Conservation (phyloP, 345 rosid genomes). For the Limnanthes douglasii region DNA sequence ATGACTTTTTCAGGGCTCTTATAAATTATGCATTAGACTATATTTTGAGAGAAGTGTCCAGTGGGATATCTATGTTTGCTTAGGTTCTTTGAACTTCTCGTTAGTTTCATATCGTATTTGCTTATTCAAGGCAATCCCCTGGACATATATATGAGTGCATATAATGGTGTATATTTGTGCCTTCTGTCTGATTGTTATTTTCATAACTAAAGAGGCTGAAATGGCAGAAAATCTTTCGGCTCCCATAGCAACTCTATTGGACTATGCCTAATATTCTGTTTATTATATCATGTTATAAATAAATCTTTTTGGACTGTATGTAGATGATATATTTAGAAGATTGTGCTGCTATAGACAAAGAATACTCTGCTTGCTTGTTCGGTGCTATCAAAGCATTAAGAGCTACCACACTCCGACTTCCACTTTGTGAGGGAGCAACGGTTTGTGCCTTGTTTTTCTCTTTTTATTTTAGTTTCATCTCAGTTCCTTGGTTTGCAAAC, state of each 20-base stretch:
- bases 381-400: slow-evolving; percentile 65
- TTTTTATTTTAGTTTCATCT: background rate
- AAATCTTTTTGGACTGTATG: slow-evolving; percentile 5
- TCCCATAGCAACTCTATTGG: too few species aligned
- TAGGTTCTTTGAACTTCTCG: too few species aligned
- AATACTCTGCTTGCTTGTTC: slow-evolving; percentile 46
- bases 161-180: background rate
- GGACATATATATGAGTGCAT: too few species aligned
- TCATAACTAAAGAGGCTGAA: too few species aligned
- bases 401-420: slow-evolving; percentile 83
- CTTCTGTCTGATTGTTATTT: slow-evolving; percentile 1
- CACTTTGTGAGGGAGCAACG: slow-evolving; percentile 67
- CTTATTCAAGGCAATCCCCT: too few species aligned
- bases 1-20: too few species aligned
- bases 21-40: too few species aligned
- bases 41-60: too few species aligned
- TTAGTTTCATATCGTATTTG: too few species aligned
- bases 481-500: background rate
- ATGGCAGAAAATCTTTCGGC: too few species aligned
- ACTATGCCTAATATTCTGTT: too few species aligned
- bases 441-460: slow-evolving; percentile 14
- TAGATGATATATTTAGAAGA: slow-evolving; percentile 62
- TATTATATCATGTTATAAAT: background rate
- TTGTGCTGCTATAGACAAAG: slow-evolving; percentile 37
- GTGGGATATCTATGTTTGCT: too few species aligned